These are phyloP conservation scores for Sporothrix phasma DNA, from an alignment of 2,329 filamentous ascomycete species.

Conservation along the genomic window DNA sequence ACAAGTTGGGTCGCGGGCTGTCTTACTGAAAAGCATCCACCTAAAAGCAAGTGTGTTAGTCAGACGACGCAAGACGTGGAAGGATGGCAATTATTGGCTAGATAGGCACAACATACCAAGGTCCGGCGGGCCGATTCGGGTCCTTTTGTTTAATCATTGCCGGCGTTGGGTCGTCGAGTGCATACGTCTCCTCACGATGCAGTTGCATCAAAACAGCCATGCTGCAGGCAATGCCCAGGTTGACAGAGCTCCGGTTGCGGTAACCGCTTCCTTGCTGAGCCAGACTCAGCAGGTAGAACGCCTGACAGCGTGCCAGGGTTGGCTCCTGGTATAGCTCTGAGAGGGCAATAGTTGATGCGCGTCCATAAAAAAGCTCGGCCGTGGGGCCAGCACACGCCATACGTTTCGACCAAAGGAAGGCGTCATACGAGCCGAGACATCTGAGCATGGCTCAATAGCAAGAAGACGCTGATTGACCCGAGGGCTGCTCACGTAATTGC, in stretches of 20 bases:
- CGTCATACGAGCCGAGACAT: constrained; percentile 46
- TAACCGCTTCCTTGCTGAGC: constrained; percentile 48
- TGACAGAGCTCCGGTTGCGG: constrained; percentile 45
- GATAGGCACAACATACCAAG: constrained; percentile 31
- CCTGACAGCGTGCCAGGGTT: constrained; percentile 46
- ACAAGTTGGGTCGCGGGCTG: not conserved
- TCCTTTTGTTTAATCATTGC: constrained; percentile 38
- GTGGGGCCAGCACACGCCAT: constrained; percentile 42
- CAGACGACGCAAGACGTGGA: no score
- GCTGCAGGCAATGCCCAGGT: constrained; percentile 45
- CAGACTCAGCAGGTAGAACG: constrained; percentile 48
- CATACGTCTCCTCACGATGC: constrained; percentile 46
- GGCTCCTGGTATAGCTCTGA: constrained; percentile 43
- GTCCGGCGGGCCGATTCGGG: constrained; percentile 49
- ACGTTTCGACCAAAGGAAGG: constrained; percentile 37
- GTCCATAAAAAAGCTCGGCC: constrained; percentile 44
- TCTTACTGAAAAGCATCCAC: constrained; percentile 47
- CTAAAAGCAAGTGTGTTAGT: constrained; percentile 19
- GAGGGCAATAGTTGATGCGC: constrained; percentile 37
- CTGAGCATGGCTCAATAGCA: constrained; percentile 46
- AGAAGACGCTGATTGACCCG: constrained; percentile 44
- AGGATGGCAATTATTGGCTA: not conserved
- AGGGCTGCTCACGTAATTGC: constrained; percentile 36
- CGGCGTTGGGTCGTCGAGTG: constrained; percentile 31
- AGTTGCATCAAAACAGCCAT: constrained; percentile 47